Conservation (phyloP, 140 eudicot genomes). For the Oenanthe javanica region DNA sequence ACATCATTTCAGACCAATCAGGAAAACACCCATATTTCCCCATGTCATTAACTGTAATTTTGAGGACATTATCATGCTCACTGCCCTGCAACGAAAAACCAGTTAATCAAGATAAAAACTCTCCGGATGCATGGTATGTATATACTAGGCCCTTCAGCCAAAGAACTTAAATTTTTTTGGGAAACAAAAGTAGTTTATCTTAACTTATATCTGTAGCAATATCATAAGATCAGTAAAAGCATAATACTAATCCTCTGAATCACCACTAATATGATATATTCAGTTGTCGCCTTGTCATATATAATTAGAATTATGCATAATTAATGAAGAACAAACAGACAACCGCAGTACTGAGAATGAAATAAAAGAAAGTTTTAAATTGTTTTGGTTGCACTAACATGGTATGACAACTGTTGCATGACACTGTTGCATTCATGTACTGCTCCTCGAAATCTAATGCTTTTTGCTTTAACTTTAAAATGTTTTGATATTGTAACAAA, state of each 20-base stretch:
- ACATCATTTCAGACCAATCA: conserved; percentile 53
- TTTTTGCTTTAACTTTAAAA: conserved; percentile 67
- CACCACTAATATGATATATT: background rate
- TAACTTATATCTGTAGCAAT: background rate
- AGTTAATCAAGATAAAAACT: background rate
- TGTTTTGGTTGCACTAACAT: conserved; percentile 40
- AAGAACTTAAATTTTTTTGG: background rate
- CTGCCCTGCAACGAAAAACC: conserved; percentile 34
- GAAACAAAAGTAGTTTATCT: background rate
- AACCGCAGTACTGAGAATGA: background rate
- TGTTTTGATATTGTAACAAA: conserved; percentile 73
- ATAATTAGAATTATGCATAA: background rate
- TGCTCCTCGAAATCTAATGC: conserved; percentile 63
- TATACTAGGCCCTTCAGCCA: background rate
- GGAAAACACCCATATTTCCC: conserved; percentile 87
- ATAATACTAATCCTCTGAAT: background rate
- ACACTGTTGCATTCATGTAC: conserved; percentile 58
- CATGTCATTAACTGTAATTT: conserved; percentile 61
- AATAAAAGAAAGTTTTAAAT: background rate
- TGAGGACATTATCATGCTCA: conserved; percentile 45
- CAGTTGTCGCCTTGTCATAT: background rate
- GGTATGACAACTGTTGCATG: conserved; percentile 48
- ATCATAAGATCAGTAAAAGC: background rate
- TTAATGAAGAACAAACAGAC: background rate
- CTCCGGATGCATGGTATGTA: background rate